These are phyloP conservation scores for Globisporangium paroecandrum DNA, from an alignment of 352 stramenopile genomes.

Conservation along the genomic window DNA sequence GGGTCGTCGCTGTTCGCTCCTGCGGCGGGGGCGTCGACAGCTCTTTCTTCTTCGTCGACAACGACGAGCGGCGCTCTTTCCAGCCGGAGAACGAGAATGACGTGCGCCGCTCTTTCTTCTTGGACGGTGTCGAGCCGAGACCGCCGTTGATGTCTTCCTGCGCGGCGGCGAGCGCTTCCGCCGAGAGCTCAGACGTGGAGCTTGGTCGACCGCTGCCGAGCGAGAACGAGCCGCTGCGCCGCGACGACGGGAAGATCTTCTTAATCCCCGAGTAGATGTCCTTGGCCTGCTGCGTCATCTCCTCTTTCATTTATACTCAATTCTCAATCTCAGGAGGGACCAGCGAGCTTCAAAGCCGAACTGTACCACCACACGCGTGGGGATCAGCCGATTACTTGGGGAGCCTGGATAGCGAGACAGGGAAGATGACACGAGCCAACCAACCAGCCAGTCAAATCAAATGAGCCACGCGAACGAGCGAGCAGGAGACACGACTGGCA, in stretches of 20 bases:
- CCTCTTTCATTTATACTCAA: constrained; percentile 13
- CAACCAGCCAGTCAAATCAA: not conserved
- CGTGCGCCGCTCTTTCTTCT: constrained; percentile 46
- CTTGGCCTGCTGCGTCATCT: constrained; percentile 73
- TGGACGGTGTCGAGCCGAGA: constrained; percentile 4
- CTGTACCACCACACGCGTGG: not conserved
- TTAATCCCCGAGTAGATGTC: constrained; percentile 79
- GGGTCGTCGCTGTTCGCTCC: not conserved
- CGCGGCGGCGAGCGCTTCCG: constrained; percentile 30
- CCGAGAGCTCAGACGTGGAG: constrained; percentile 26
- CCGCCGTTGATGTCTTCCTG: constrained; percentile 15
- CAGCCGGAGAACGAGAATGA: constrained; percentile 53
- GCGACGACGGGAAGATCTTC: constrained; percentile 64
- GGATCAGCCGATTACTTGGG: not conserved
- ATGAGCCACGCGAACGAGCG: not conserved
- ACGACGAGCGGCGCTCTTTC: constrained; percentile 38
- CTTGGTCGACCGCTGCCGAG: constrained; percentile 23
- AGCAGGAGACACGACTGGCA: not conserved
- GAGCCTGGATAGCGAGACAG: not conserved
- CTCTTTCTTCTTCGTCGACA: constrained; percentile 25
- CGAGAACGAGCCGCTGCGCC: constrained; percentile 54
- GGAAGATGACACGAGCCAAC: not conserved
- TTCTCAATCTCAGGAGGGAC: not conserved
- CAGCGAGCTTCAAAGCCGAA: not conserved
- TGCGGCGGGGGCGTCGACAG: constrained; percentile 1